Base-by-base conservation (phyloP, 768 basidiomycete species). In the Tylopilus sp. region DNA sequence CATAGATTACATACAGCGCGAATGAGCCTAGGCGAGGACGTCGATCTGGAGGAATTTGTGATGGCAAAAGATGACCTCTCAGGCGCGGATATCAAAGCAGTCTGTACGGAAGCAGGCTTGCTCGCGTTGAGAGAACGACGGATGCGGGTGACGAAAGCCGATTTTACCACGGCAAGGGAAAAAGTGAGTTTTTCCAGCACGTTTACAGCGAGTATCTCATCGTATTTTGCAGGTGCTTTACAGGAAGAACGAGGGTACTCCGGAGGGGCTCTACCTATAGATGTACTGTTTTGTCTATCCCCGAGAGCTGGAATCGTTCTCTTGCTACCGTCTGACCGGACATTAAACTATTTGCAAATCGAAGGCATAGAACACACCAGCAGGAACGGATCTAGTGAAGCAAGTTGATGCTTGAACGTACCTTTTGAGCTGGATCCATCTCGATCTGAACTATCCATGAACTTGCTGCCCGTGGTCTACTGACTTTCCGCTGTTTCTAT, bases 41-140 rank as follows among this genome's bases (percentile, higher is more conserved):
- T 98, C 30, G 94, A 94, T 66, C 75, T 98, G 51, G 96, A 98
- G 67, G 96, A 98, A 70, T 92, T 92, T 63, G 85, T 99, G 51
- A 89, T 88, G 75, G 86, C 88, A 26, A 98, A 98, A 72, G 97
- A 99, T 62, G 96, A 98, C 63, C 74, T 97, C 21, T 92, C 90
- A 13, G 97, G 97, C 42, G 97, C 97, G 3, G 97, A 99, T 65
- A 98, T 99, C 79, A 98, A 98, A 75, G 97, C 96, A 2, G 92
- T 98, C 6, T 98, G 95, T 69, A 98, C 97, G 7, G 97, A 99
- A 68, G 96, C 97, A n/a, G 97, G 97, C 60, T 71, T 99, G 47
- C 78, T 98, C 30, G 97, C 97, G 6, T 76, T 99, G 54, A 81
- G 97, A 59, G 97, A 99, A 70, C 79, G 97, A 50, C 79, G 97